Base-by-base conservation (phyloP, 2,329 filamentous ascomycete genomes). In the Podosphaera aphanis region DNA sequence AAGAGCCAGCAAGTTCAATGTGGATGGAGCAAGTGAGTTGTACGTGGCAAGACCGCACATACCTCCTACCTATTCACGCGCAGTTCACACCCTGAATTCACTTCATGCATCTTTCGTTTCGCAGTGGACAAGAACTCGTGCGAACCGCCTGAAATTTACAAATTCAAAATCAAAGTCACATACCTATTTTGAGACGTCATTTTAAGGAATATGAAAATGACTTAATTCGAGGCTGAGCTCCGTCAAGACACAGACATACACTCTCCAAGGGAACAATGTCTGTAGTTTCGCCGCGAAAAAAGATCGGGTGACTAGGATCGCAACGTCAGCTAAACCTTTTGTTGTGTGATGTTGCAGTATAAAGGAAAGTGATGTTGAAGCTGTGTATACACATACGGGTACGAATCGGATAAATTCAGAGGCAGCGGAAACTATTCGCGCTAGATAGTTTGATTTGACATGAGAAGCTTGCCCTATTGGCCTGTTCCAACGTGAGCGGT, bases 181-280 rank as follows among this genome's bases (percentile, higher is more conserved):
- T 53, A 59, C 57, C 53, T 58, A 38, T 59, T 54, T 52, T 57
- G 57, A 42, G 55, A 55, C 50, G 55, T 52, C 57, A 59, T 59
- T 45, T 51, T 56, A 49, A 27, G 21, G 13, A 11, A 11, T 5
- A 11, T 6, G 25, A 11, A 29, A 29, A 11, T 6, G 6, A 29
- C 5, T 29, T 29, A 11, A n/a, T 33, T 33, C 29, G 29, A 33
- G 15, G 29, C 29, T 33, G 29, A 33, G 11, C 29, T 33, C n/a
- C n/a, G n/a, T 33, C 8, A 33, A 33, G 15, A 33, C 10, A 33
- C 15, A 33, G 15, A 33, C 11, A n/a, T n/a, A n/a, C n/a, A n/a
- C 8, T 11, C 29, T n/a, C 15, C 15, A n/a, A 33, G 11, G 15
- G 13, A 33, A 13, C 29, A 33, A 13, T 11, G 29, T 11, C 4